phyloP scores from a whole-genome alignment of 1,139 yeast species.

The Chernovozyma aurita region DNA sequence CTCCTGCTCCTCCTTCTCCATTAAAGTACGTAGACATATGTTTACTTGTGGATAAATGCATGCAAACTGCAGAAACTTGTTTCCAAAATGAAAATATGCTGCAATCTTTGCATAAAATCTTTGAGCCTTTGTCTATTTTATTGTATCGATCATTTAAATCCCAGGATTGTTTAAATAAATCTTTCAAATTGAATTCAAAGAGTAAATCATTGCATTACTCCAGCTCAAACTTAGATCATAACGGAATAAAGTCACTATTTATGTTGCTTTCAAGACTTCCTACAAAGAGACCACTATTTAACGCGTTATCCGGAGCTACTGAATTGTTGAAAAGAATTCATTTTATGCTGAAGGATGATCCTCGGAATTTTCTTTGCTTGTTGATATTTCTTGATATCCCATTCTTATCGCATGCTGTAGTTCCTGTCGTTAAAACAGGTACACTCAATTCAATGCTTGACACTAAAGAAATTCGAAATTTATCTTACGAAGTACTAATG shows the following conservation, averaged over 20 bases:
- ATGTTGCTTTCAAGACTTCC: constrained; percentile 45
- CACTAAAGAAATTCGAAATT: constrained; percentile 47
- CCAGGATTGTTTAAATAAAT: constrained; percentile 38
- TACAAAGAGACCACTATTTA: constrained; percentile 53
- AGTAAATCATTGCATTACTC: constrained; percentile 27
- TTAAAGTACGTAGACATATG: constrained; percentile 23
- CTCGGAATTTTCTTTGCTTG: constrained; percentile 47
- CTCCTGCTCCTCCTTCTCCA: constrained; percentile 13
- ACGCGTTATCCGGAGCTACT: constrained; percentile 46
- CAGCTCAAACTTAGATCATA: constrained; percentile 42
- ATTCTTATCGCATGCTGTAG: constrained; percentile 43
- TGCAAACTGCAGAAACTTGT: constrained; percentile 7
- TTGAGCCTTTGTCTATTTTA: constrained; percentile 47
- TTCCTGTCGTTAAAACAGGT: constrained; percentile 17
- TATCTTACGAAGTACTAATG: constrained; percentile 63
- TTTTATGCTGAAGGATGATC: constrained; percentile 30
- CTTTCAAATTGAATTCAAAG: constrained; percentile 36
- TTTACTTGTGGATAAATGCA: constrained; percentile 25
- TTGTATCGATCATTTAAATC: constrained; percentile 40
- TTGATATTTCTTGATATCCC: constrained; percentile 64
- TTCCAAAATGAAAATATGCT: constrained; percentile 6
- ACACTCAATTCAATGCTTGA: constrained; percentile 29
- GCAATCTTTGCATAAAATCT: constrained; percentile 15
- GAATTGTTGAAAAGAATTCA: constrained; percentile 41
- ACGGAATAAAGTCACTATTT: constrained; percentile 42